Conservation (phyloP, 108 stramenopile species). For the Cafeteria roenbergensis region DNA sequence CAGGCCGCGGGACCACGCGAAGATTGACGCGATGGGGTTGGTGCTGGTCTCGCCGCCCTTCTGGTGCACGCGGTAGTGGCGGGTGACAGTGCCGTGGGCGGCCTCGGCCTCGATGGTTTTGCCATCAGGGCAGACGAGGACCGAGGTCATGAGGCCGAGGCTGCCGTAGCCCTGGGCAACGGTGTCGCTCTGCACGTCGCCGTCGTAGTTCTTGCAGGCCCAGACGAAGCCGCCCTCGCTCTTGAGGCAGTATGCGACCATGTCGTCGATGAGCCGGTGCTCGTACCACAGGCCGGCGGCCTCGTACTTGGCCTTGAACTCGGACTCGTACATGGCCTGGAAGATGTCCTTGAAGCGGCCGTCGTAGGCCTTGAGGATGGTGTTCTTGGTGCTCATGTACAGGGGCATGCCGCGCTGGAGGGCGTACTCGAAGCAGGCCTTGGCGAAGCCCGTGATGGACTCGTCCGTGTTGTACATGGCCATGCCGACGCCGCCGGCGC, state of each 20-base stretch:
- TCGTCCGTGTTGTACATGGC: slow-evolving; percentile 43
- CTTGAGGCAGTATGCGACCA: slow-evolving; percentile 41
- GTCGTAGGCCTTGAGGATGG: slow-evolving; percentile 37
- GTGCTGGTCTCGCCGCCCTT: slow-evolving; percentile 36
- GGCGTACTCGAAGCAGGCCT: slow-evolving; percentile 33
- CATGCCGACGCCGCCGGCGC: slow-evolving; percentile 31
- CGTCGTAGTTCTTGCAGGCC: slow-evolving; percentile 43
- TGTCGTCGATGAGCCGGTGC: slow-evolving; percentile 38
- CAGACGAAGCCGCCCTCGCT: slow-evolving; percentile 36
- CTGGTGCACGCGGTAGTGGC: slow-evolving; percentile 43
- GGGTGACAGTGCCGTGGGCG: slow-evolving; percentile 37
- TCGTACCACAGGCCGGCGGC: slow-evolving; percentile 5
- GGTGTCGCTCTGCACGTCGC: slow-evolving; percentile 35
- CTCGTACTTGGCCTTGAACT: slow-evolving; percentile 33
- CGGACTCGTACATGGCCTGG: slow-evolving; percentile 37
- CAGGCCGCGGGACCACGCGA: slow-evolving; percentile 40
- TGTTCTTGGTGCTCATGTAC: slow-evolving; percentile 40
- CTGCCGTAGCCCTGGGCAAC: slow-evolving; percentile 40
- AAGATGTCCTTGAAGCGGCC: slow-evolving; percentile 36
- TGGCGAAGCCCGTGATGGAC: slow-evolving; percentile 35
- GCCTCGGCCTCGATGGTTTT: slow-evolving; percentile 41
- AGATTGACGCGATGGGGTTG: slow-evolving; percentile 38
- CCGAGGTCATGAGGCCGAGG: slow-evolving; percentile 37
- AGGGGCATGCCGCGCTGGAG: slow-evolving; percentile 30
- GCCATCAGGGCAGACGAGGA: slow-evolving; percentile 33